A percentile compares a stretch with the other conserved stretches of the same genome.
Evolutionary conservation across 2,329 filamentous ascomycete genomes (phyloP).

Genomic region (Cordyceps cicadae): DNA sequence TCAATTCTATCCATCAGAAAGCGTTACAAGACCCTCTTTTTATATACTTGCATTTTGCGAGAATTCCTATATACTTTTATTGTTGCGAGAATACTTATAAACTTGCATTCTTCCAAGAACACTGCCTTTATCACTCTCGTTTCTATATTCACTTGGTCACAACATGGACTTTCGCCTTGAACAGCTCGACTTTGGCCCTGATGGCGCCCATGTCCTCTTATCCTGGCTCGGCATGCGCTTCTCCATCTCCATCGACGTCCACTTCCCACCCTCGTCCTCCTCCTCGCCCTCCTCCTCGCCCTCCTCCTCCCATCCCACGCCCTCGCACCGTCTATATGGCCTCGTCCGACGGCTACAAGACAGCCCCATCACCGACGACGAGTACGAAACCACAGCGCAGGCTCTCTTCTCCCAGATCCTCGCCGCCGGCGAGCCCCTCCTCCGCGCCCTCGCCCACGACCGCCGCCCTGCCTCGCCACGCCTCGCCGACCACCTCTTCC

Average conservation of each 20-base stretch:
- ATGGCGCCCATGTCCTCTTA: neutral
- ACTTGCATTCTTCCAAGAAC: too few relatives aligned
- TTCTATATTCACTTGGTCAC: neutral
- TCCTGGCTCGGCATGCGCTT: neutral
- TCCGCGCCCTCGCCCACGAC: neutral
- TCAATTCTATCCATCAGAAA: too few relatives aligned
- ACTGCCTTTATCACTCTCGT: neutral
- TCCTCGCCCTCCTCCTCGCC: neutral
- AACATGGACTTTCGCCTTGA: constrained; percentile 32
- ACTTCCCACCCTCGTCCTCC: neutral
- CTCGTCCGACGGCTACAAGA: constrained; percentile 28
- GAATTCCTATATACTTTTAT: too few relatives aligned
- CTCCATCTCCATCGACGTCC: neutral
- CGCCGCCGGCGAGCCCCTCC: neutral
- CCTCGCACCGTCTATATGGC: constrained; percentile 18
- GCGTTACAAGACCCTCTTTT: too few relatives aligned
- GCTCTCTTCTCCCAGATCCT: neutral
- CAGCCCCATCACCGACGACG: neutral
- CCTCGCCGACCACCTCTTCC: constrained; percentile 4
- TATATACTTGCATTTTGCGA: too few relatives aligned
- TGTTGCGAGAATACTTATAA: too few relatives aligned
- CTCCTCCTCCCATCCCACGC: neutral
- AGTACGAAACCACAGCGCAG: neutral
- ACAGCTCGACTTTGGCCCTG: neutral
- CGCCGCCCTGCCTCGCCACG: neutral